Percentiles rank a stretch among this genome's conserved stretches.
phyloP scores from a whole-genome alignment of 345 rosid species.

The Eucalyptus pauciflora region DNA sequence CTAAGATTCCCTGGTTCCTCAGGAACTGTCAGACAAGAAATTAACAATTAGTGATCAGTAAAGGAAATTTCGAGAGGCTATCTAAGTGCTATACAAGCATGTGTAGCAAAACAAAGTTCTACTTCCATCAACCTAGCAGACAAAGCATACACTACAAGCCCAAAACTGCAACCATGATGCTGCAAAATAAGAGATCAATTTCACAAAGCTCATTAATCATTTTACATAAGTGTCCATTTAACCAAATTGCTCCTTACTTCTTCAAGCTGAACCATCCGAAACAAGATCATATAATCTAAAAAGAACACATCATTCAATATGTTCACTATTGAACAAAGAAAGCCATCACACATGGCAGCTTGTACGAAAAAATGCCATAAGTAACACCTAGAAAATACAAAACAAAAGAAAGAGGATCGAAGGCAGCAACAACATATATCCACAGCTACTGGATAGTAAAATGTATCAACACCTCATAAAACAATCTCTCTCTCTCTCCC shows the following conservation, averaged over 20 bases:
- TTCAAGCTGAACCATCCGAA: neutral
- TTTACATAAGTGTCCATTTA: neutral
- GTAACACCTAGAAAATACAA: neutral
- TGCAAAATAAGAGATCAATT: neutral
- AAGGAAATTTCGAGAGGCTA: neutral
- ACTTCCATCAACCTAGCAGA: neutral
- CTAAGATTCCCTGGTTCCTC: slow-evolving; percentile 46
- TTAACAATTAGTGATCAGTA: neutral
- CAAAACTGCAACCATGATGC: neutral
- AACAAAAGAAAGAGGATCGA: neutral
- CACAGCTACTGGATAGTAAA: neutral
- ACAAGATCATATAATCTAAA: neutral
- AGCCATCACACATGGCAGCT: neutral
- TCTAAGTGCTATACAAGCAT: neutral
- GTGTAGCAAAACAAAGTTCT: neutral
- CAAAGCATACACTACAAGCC: neutral
- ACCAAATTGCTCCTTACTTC: neutral
- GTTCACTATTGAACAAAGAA: neutral
- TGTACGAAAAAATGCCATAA: neutral
- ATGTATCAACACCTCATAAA: neutral
- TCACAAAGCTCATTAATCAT: neutral
- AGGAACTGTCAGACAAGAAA: slow-evolving; percentile 41
- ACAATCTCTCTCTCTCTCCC: neutral
- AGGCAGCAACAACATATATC: neutral
- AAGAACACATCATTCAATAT: neutral